These are phyloP conservation scores for Salix brachista DNA, from an alignment of 345 rosid genomes.

Conservation along the genomic window DNA sequence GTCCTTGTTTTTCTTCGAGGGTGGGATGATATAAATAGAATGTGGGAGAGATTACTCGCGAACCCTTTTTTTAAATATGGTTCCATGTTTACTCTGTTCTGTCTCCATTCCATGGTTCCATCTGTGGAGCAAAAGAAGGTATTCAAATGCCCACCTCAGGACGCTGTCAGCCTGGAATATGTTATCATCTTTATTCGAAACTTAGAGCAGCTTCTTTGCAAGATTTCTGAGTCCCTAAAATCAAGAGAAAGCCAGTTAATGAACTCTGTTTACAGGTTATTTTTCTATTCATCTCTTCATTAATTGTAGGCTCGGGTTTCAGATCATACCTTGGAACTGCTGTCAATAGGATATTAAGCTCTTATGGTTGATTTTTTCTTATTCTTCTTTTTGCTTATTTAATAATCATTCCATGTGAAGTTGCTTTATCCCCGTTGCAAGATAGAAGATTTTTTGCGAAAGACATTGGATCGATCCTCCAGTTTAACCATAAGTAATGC, in stretches of 20 bases:
- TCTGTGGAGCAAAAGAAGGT: constrained; percentile 80
- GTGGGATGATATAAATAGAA: constrained; percentile 89
- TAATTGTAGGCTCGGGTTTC: neutral
- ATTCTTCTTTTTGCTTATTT: neutral
- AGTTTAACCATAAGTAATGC: constrained; percentile 67
- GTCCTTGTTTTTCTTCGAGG: constrained; percentile 95
- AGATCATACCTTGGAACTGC: neutral
- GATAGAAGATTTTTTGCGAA: constrained; percentile 63
- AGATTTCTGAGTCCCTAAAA: constrained; percentile 85
- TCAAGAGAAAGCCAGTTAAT: constrained; percentile 86
- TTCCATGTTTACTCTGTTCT: constrained; percentile 58
- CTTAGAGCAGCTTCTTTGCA: constrained; percentile 74
- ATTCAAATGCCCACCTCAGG: constrained; percentile 68
- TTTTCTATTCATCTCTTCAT: neutral
- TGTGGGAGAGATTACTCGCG: constrained; percentile 53
- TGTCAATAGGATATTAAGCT: neutral
- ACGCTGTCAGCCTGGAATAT: constrained; percentile 88
- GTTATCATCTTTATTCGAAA: constrained; percentile 87
- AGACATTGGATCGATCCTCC: constrained; percentile 96
- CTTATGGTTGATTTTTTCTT: neutral
- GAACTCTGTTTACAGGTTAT: constrained; percentile 92
- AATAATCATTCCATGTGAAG: constrained; percentile 53
- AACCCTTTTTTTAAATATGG: constrained; percentile 51
- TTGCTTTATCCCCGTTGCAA: constrained; percentile 67
- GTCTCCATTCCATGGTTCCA: constrained; percentile 95